Evolutionary conservation across 169 alveolate genomes (phyloP), one percentile per base, ranked within the genome.

Genomic region (Babesia bigemina): DNA sequence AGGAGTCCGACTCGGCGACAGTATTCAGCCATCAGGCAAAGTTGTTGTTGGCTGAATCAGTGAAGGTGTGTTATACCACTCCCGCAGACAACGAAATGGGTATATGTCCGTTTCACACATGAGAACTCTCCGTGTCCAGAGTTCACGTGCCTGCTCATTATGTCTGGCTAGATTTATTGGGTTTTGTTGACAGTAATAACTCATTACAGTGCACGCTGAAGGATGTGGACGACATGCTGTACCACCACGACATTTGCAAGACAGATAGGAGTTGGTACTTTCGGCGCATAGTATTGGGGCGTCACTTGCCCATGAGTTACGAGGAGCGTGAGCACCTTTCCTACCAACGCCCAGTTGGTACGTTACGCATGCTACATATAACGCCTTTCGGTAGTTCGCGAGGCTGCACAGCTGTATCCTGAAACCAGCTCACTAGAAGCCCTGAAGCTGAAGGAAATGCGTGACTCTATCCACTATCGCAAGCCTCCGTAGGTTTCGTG

Each of bases 221-320:
- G 17, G 91, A 82, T 52, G 91, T 89, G n/a, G 87, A 89, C 36
- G 92, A 89, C 48, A 82, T 89, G 79, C 57, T 89, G 26, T 52
- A 67, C 39, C 89, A 86, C 55, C 89, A 81, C 45, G 93, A 89
- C 75, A 69, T 84, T 13, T 81, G 91, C 65, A 89, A 89, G 44
- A 89, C 91, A 0, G 93, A 89, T 77, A 63, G 93, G 29, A 89
- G 91, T 17, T 89, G 93, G 93, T 89, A 86, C 63, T 86, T 86
- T 42, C 70, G 91, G 28, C 79, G 92, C 29, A 71, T 81, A 33
- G 82, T 83, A 29, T 39, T 89, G 44, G 90, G 86, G 10, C 61
- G 90, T 2, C 76, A 52, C 60, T 70, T 89, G 14, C 93, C 93
- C 9, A 78, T 85, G 17, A 85, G 85, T 56, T 84, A 75, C 70